A percentile compares a stretch with the other conserved stretches of the same genome.
phyloP scores from a whole-genome alignment of 371 early-diverging fungal genomes.

The Lichtheimia hyalospora region DNA sequence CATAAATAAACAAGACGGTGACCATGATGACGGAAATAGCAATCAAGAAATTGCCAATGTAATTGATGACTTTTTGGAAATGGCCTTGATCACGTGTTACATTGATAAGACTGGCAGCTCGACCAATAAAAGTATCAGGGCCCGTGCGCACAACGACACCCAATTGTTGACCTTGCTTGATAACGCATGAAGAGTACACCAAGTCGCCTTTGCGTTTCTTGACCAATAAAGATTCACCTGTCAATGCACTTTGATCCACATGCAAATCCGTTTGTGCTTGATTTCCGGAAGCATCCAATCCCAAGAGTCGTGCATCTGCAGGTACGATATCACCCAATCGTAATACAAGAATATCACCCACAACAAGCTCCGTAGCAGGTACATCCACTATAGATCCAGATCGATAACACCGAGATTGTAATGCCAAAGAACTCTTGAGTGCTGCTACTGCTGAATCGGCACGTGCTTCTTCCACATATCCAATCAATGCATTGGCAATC shows the following conservation, averaged over 20 bases:
- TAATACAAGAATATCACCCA: conserved; percentile 89
- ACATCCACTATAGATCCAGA: conserved; percentile 80
- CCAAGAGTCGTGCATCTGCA: conserved; percentile 88
- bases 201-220: conserved; percentile 79
- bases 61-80: conserved; percentile 90
- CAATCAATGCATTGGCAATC: conserved; percentile 87
- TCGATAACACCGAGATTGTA: conserved; percentile 80
- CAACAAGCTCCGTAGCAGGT: conserved; percentile 76
- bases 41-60: conserved; percentile 92
- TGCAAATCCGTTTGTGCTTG: conserved; percentile 73
- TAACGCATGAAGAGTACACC: conserved; percentile 87
- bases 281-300: conserved; percentile 82
- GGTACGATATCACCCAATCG: conserved; percentile 94
- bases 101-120: conserved; percentile 87
- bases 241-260: conserved; percentile 95
- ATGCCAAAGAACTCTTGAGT: conserved; percentile 81
- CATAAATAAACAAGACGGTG: conserved; percentile 76
- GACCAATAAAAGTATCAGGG: conserved; percentile 86
- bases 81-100: conserved; percentile 84
- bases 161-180: conserved; percentile 89
- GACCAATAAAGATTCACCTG: conserved; percentile 92
- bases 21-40: conserved; percentile 81
- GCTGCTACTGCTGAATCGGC: conserved; percentile 92
- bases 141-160: conserved; percentile 90
- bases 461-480: conserved; percentile 86